Evolutionary conservation across 805 yeast genomes (phyloP).

Genomic region (Metschnikowia colocasiae): DNA sequence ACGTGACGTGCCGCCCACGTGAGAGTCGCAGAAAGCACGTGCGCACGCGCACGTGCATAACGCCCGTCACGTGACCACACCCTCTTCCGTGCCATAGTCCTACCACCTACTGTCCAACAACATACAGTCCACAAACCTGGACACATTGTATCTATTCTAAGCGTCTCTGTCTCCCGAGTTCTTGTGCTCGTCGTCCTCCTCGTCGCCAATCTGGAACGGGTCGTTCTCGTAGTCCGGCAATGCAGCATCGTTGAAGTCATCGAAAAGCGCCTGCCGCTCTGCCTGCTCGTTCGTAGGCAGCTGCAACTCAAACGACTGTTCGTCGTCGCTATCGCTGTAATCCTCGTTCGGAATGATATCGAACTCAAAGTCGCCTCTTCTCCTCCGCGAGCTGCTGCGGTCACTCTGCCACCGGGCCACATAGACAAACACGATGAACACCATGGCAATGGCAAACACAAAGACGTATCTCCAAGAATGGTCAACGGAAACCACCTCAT

Average conservation of each 20-base stretch:
- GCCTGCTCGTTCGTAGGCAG: conserved; percentile 26
- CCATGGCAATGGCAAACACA: conserved; percentile 50
- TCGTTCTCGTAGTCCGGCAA: conserved; percentile 38
- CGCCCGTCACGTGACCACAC: no score
- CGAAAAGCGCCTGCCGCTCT: conserved; percentile 40
- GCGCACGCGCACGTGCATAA: no score
- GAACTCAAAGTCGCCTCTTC: conserved; percentile 71
- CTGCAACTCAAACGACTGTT: conserved; percentile 32
- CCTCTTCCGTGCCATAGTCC: no score
- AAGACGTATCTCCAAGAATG: conserved; percentile 62
- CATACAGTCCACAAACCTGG: no score
- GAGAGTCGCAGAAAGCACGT: no score
- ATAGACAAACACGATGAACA: conserved; percentile 49
- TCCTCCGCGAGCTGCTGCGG: conserved; percentile 41
- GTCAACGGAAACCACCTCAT: conserved; percentile 32
- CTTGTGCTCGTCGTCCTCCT: conserved; percentile 22
- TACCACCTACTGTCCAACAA: no score
- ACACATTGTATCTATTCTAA: background rate
- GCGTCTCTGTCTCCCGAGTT: background rate
- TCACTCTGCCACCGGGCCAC: conserved; percentile 42
- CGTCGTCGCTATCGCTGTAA: conserved; percentile 39
- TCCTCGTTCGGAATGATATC: conserved; percentile 73
- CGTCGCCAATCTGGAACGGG: conserved; percentile 40
- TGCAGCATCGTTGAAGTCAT: conserved; percentile 37
- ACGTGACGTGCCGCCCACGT: no score